Conservation (phyloP, 805 yeast genomes). For the Yarrowia yakushimensis region DNA sequence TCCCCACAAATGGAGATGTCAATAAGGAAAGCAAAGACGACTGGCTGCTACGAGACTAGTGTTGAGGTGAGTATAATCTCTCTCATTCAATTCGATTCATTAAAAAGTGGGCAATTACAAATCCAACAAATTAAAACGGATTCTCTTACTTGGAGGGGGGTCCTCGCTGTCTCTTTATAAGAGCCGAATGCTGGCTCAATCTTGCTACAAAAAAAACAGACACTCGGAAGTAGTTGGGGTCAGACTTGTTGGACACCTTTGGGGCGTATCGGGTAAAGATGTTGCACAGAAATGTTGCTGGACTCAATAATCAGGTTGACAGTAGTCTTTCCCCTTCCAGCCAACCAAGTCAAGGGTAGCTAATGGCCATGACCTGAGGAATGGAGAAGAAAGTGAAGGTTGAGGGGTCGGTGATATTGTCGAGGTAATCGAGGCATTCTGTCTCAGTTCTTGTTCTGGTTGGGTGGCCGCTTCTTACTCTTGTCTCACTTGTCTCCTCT, state of each 20-base stretch:
- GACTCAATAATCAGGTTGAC: conserved; percentile 69
- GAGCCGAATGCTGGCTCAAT: conserved; percentile 78
- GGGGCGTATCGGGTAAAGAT: conserved; percentile 73
- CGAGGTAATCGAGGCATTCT: conserved; percentile 71
- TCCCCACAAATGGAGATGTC: too few relatives aligned
- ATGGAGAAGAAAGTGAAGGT: conserved; percentile 90
- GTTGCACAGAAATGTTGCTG: conserved; percentile 67
- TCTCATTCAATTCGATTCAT: too few relatives aligned
- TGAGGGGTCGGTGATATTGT: conserved; percentile 74
- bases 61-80: too few relatives aligned
- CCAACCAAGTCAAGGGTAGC: conserved; percentile 86
- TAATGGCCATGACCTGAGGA: conserved; percentile 98
- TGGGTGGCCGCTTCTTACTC: too few relatives aligned
- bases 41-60: too few relatives aligned
- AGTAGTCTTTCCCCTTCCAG: conserved; percentile 86
- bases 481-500: too few relatives aligned
- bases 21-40: too few relatives aligned
- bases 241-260: conserved; percentile 76
- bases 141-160: conserved; percentile 26
- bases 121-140: too few relatives aligned
- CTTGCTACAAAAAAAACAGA: conserved; percentile 83
- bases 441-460: too few relatives aligned
- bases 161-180: conserved; percentile 21
- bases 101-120: too few relatives aligned
- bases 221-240: conserved; percentile 80